A percentile compares a stretch with the other conserved stretches of the same genome.
phyloP scores from a whole-genome alignment of 495 filamentous ascomycete species.

The Penicillium cinerascens region DNA sequence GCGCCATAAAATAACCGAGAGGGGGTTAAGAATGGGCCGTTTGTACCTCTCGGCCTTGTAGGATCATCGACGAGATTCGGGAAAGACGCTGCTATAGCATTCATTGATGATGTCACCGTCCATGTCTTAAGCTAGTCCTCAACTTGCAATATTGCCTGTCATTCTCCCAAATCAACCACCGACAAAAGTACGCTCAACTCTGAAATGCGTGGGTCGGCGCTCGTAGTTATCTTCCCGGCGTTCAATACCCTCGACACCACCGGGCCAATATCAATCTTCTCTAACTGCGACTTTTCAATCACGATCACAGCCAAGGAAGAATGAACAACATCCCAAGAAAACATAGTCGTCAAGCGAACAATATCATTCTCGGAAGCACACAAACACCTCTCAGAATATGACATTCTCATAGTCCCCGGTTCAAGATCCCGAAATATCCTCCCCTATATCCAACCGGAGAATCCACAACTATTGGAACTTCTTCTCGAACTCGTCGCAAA shows the following conservation, averaged over 20 bases:
- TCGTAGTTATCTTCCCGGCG: not conserved
- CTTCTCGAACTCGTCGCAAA: slow-evolving; percentile 1
- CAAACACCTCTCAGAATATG: not conserved
- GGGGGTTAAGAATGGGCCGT: too few species aligned
- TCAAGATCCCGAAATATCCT: not conserved
- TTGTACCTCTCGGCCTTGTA: too few species aligned
- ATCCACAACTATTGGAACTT: not conserved
- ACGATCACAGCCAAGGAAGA: slow-evolving; percentile 1
- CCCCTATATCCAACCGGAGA: not conserved
- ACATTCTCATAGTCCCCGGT: slow-evolving; percentile 6
- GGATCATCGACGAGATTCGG: too few species aligned
- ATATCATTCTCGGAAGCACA: not conserved
- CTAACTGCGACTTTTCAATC: not conserved
- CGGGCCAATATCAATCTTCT: not conserved
- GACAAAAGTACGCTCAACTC: too few species aligned
- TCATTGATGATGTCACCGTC: not conserved
- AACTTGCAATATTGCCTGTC: too few species aligned
- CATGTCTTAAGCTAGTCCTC: too few species aligned
- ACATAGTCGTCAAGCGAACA: not conserved
- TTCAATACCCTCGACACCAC: slow-evolving; percentile 3
- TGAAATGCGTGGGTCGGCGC: not conserved
- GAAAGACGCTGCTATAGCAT: not conserved
- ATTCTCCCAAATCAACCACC: too few species aligned
- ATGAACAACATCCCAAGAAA: not conserved
- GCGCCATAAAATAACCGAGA: too few species aligned